Conservation (phyloP, 306 rosid genomes). For the Betula pendula region DNA sequence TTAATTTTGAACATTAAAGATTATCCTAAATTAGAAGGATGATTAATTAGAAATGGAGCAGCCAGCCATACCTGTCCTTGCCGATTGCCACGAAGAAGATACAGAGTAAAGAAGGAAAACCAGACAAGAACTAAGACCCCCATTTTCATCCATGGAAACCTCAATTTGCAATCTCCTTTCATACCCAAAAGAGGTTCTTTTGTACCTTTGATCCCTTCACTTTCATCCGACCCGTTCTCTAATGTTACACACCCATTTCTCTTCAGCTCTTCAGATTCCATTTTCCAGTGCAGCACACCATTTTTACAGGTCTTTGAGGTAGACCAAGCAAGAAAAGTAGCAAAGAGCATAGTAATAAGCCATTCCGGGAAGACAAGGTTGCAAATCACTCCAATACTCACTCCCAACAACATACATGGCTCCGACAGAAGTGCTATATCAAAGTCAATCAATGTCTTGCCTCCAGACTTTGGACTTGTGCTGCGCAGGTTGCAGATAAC, state of each 20-base stretch:
- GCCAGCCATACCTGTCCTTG: slow-evolving; percentile 54
- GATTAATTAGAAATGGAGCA: slow-evolving; percentile 1
- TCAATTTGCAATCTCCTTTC: slow-evolving; percentile 20
- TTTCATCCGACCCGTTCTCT: slow-evolving; percentile 41
- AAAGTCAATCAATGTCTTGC: slow-evolving; percentile 57
- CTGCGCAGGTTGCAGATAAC: slow-evolving; percentile 50
- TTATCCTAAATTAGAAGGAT: background rate
- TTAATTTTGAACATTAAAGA: background rate
- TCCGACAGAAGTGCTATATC: slow-evolving; percentile 77
- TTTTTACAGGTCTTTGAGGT: slow-evolving; percentile 66
- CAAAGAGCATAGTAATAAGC: slow-evolving; percentile 68
- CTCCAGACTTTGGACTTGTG: slow-evolving; percentile 44
- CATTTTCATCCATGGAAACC: slow-evolving; percentile 69
- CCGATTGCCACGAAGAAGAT: slow-evolving; percentile 78
- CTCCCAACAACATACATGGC: slow-evolving; percentile 82
- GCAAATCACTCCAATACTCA: slow-evolving; percentile 80
- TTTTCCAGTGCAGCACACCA: slow-evolving; percentile 60
- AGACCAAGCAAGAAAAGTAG: slow-evolving; percentile 81
- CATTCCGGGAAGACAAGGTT: slow-evolving; percentile 86
- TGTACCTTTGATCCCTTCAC: slow-evolving; percentile 20
- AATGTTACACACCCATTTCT: slow-evolving; percentile 30
- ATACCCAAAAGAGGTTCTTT: slow-evolving; percentile 51
- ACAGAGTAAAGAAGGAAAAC: slow-evolving; percentile 66
- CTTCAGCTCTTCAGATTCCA: slow-evolving; percentile 55
- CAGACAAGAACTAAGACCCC: slow-evolving; percentile 65